Base-by-base conservation (phyloP, 352 stramenopile species). In the Phytophthora palmivora region DNA sequence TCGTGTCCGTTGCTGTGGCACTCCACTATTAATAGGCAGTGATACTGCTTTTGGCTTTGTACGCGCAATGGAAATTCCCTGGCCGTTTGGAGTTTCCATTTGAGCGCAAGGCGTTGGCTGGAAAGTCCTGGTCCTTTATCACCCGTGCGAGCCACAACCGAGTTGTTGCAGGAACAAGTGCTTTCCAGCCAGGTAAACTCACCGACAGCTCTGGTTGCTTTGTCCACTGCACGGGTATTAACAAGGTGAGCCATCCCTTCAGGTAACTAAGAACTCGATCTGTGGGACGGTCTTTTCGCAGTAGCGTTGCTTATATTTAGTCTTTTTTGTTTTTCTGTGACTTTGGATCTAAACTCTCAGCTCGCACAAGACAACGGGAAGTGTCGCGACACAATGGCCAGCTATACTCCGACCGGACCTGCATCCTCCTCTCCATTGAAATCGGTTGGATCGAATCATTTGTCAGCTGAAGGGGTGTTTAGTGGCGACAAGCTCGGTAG, bases 31-130 rank as follows among this genome's bases (percentile, higher is more conserved):
- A 58, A 66, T 70, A 66, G 59, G 36, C 4, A 6, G 6, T 4
- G 37, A n/a, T 26, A 37, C 38, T 65, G 41, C 28, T 48, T 59
- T 69, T 42, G 46, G 49, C 45, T 55, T 18, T 49, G 24, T 36
- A 16, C 19, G 21, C 14, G 47, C 30, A 37, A 56, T 70, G 48
- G 42, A 67, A 55, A 56, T 54, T 64, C 45, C 22, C 36, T 21
- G n/a, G 45, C 60, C 60, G 60, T 69, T 67, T 72, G 56, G 49
- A 53, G 63, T 67, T 72, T 72, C 58, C 44, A n/a, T n/a, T 58
- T 32, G 36, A 19, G 34, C 9, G 58, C 21, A 28, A 33, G 41
- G 37, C 38, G 22, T 44, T 63, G 32, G 9, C 30, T 58, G 16
- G 24, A 53, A 67, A 56, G 32, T 30, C 30, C 19, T 57, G 30